Conservation (phyloP, 305 asterid genomes). For the Fraxinus paxiana region DNA sequence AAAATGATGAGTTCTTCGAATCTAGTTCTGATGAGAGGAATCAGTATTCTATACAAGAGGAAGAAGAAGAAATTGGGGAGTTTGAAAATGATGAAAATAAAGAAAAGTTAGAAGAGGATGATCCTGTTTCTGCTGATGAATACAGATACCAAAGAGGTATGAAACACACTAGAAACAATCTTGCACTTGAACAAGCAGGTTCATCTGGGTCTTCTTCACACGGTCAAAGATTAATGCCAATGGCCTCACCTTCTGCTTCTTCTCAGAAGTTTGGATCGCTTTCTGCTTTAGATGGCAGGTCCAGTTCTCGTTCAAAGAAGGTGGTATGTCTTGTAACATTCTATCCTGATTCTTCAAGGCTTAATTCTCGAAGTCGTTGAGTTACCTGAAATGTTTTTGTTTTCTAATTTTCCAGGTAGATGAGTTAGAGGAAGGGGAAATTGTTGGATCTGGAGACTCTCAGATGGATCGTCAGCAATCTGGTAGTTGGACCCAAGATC, state of each 20-base stretch:
- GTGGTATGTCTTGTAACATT: constrained; percentile 41
- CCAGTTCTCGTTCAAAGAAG: constrained; percentile 76
- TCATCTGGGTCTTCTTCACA: constrained; percentile 93
- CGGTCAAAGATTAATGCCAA: constrained; percentile 47
- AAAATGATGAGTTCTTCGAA: constrained; percentile 74
- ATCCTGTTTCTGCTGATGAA: constrained; percentile 54
- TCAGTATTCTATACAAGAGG: constrained; percentile 65
- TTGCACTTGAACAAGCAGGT: constrained; percentile 56
- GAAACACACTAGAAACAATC: constrained; percentile 44
- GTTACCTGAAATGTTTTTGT: constrained; percentile 11
- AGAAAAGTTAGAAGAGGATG: constrained; percentile 76
- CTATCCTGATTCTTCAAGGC: constrained; percentile 10
- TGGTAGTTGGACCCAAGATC: constrained; percentile 95
- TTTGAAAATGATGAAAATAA: constrained; percentile 83
- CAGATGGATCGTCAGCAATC: constrained; percentile 86
- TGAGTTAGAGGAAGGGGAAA: constrained; percentile 95
- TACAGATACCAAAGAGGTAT: constrained; percentile 53
- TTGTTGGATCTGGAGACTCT: constrained; percentile 86
- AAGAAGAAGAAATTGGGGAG: constrained; percentile 73
- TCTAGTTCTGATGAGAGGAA: constrained; percentile 80
- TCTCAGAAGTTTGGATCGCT: constrained; percentile 98
- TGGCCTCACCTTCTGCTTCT: constrained; percentile 75
- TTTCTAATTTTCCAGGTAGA: constrained; percentile 50
- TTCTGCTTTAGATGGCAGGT: constrained; percentile 88
- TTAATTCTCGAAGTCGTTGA: background rate